Conservation (phyloP, 2,329 filamentous ascomycete species). For the Hirsutella thompsonii region DNA sequence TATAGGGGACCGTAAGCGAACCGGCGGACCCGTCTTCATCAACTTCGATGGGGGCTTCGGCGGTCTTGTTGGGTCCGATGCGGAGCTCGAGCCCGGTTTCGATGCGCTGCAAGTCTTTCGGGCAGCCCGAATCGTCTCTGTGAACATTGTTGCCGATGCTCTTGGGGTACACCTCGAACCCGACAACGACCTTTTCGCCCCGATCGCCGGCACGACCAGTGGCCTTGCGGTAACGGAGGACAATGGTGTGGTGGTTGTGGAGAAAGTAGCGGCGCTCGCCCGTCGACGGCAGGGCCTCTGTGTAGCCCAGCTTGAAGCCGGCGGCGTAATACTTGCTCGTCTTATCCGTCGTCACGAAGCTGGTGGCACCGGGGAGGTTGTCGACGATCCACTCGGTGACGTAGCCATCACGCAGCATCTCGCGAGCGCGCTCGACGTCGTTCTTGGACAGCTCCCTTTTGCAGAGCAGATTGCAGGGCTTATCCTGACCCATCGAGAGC, state of each 20-base stretch:
- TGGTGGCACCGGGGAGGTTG: constrained; percentile 79
- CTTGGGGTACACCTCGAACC: constrained; percentile 84
- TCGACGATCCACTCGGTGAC: constrained; percentile 92
- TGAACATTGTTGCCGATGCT: constrained; percentile 53
- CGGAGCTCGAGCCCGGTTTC: constrained; percentile 56
- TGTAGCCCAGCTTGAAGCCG: constrained; percentile 78
- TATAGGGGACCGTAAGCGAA: constrained; percentile 65
- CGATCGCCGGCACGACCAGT: constrained; percentile 54
- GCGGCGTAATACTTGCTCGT: constrained; percentile 77
- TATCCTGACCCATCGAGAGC: constrained; percentile 62
- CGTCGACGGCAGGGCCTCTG: constrained; percentile 47
- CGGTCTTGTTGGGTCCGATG: constrained; percentile 50
- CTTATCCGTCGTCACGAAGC: constrained; percentile 78
- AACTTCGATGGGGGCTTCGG: constrained; percentile 22
- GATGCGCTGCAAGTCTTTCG: constrained; percentile 49
- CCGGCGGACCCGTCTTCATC: constrained; percentile 47
- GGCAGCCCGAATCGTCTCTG: constrained; percentile 53
- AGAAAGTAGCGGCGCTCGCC: constrained; percentile 57
- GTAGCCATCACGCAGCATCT: constrained; percentile 67
- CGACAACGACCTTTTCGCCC: constrained; percentile 70
- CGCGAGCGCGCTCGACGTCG: constrained; percentile 53
- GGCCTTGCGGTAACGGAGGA: constrained; percentile 64
- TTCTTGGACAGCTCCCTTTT: constrained; percentile 49
- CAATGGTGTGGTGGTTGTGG: constrained; percentile 80
- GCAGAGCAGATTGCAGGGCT: constrained; percentile 61